A percentile compares a stretch with the other conserved stretches of the same genome.
phyloP scores from a whole-genome alignment of 768 basidiomycete species.

The Neoboletus subvelutipes region DNA sequence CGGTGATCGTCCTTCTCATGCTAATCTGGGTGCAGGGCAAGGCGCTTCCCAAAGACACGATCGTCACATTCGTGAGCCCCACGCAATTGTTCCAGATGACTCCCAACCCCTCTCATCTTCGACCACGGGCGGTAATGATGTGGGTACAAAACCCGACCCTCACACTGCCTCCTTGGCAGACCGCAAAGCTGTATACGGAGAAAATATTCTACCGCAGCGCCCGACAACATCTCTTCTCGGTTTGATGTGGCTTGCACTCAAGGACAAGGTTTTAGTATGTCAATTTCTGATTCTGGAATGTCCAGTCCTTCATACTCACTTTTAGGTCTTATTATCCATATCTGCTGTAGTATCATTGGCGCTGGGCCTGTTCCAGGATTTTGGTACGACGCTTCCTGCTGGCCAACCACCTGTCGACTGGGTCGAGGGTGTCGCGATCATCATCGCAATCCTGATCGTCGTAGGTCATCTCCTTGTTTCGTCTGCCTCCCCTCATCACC shows the following conservation, averaged over 20 bases:
- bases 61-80: constrained; percentile 5
- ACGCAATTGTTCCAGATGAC: neutral
- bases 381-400: constrained; percentile 63
- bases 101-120: constrained; percentile 15
- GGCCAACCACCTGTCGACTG: constrained; percentile 84
- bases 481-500: neutral
- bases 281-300: neutral
- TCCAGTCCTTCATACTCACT: constrained; percentile 7
- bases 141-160: constrained; percentile 7
- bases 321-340: constrained; percentile 81
- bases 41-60: constrained; percentile 37
- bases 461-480: constrained; percentile 40
- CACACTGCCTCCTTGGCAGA: constrained; percentile 52
- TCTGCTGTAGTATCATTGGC: constrained; percentile 93
- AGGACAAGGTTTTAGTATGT: constrained; percentile 87
- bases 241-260: constrained; percentile 83
- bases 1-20: constrained; percentile 7
- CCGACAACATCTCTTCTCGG: constrained; percentile 64
- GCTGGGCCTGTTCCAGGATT: constrained; percentile 91
- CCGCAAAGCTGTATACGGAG: constrained; percentile 68
- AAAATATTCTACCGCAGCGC: constrained; percentile 72
- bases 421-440: constrained; percentile 91
- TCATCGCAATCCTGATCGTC: constrained; percentile 73
- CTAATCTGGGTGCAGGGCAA: constrained; percentile 28
- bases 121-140: constrained; percentile 2